These are phyloP conservation scores for Tetratostichococcus sp. DNA, from an alignment of 139 green algal genomes.

Conservation along the genomic window DNA sequence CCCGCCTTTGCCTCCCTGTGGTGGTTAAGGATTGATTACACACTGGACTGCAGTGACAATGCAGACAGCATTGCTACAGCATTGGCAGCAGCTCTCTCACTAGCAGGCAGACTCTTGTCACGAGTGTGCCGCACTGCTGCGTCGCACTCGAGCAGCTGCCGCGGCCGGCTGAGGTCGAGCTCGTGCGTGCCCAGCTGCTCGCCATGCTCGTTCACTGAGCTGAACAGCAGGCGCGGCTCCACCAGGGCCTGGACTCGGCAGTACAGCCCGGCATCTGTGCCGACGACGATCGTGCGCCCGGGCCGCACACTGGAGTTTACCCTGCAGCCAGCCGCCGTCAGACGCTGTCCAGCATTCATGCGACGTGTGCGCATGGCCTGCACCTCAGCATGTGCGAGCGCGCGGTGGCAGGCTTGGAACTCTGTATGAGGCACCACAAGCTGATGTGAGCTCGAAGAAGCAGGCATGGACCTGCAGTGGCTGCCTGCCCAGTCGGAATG, in stretches of 20 bases:
- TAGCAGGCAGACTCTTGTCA: no score
- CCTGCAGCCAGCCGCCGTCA: slow-evolving; percentile 3
- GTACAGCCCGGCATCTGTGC: slow-evolving; percentile 52
- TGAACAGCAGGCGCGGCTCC: slow-evolving; percentile 20
- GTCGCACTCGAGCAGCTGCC: slow-evolving; percentile 2
- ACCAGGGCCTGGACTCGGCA: slow-evolving; percentile 10
- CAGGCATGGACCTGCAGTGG: neutral
- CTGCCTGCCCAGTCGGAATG: slow-evolving; percentile 52
- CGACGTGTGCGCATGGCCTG: no score
- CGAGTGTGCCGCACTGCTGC: no score
- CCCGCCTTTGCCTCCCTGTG: slow-evolving; percentile 41
- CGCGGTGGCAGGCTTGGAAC: no score
- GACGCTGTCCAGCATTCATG: slow-evolving; percentile 14
- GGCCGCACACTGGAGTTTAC: slow-evolving; percentile 24
- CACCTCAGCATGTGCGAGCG: no score
- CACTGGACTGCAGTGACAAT: no score
- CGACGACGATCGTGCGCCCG: slow-evolving; percentile 54
- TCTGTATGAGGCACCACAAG: no score
- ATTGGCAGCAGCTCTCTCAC: no score
- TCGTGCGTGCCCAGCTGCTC: neutral
- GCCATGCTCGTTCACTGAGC: slow-evolving; percentile 25
- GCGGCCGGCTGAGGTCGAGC: slow-evolving; percentile 2
- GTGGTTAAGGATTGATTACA: slow-evolving; percentile 4
- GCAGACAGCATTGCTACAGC: no score
- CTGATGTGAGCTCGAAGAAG: no score